These are phyloP conservation scores for Geotrichum macrosporum DNA, from an alignment of 1,139 yeast species.

Conservation along the genomic window DNA sequence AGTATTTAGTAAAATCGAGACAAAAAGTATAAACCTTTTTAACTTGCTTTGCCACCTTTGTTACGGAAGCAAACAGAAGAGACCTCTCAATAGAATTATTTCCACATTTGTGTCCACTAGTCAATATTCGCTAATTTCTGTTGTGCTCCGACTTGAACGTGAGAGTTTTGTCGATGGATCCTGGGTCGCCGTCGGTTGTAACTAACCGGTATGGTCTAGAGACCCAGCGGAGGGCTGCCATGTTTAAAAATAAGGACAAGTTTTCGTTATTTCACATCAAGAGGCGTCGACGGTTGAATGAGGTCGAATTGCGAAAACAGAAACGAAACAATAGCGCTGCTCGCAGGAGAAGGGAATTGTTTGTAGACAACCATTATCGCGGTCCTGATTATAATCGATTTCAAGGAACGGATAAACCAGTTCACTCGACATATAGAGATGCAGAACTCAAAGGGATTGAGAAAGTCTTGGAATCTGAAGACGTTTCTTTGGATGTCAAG, in stretches of 20 bases:
- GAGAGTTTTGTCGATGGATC: not conserved
- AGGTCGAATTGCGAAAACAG: slow-evolving; percentile 92
- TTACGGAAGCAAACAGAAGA: too few relatives aligned
- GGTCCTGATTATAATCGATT: not conserved
- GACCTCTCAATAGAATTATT: too few relatives aligned
- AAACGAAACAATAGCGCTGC: slow-evolving; percentile 41
- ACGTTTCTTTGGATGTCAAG: not conserved
- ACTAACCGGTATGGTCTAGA: too few relatives aligned
- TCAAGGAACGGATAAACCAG: too few relatives aligned
- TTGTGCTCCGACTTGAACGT: too few relatives aligned
- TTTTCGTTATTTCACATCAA: slow-evolving; percentile 93
- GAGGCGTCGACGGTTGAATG: slow-evolving; percentile 96
- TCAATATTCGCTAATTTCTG: too few relatives aligned
- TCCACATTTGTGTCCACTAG: too few relatives aligned
- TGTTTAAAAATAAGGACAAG: slow-evolving; percentile 88
- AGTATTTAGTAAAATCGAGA: too few relatives aligned
- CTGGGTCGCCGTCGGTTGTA: too few relatives aligned
- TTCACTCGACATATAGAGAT: not conserved
- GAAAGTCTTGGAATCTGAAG: not conserved
- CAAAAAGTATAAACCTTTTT: too few relatives aligned
- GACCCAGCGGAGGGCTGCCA: slow-evolving; percentile 43
- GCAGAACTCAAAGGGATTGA: slow-evolving; percentile 3
- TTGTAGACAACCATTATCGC: not conserved
- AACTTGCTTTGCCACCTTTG: too few relatives aligned
- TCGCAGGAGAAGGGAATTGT: not conserved